These are phyloP conservation scores for Coriaria nepalensis DNA, from an alignment of 306 rosid genomes.

Conservation along the genomic window DNA sequence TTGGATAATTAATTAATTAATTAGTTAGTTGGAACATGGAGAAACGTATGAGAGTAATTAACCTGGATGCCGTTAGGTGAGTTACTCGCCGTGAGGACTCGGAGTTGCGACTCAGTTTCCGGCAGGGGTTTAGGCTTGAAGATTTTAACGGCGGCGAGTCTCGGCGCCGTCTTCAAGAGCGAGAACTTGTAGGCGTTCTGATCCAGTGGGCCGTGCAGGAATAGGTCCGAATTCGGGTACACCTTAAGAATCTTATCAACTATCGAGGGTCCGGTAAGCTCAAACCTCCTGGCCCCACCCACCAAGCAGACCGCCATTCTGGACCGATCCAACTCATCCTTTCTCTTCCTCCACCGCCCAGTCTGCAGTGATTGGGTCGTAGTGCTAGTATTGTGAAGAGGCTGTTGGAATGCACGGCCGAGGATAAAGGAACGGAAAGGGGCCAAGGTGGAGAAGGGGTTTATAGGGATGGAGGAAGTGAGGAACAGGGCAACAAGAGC, in stretches of 20 bases:
- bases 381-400: neutral
- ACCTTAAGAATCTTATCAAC: conserved; percentile 33
- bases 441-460: conserved; percentile 18
- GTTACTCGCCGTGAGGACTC: conserved; percentile 53
- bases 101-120: conserved; percentile 44
- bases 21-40: too few species aligned
- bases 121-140: conserved; percentile 43
- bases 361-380: conserved; percentile 2
- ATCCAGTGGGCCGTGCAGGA: conserved; percentile 57
- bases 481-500: conserved; percentile 32
- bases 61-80: conserved; percentile 97
- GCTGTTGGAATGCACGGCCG: conserved; percentile 13
- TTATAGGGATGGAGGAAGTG: conserved; percentile 18
- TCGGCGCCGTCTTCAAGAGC: conserved; percentile 44
- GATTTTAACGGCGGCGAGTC: conserved; percentile 43
- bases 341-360: conserved; percentile 7
- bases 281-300: conserved; percentile 92
- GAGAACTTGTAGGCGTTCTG: conserved; percentile 52
- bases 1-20: too few species aligned
- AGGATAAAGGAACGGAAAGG: conserved; percentile 27
- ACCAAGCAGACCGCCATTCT: conserved; percentile 85
- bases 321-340: conserved; percentile 38
- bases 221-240: conserved; percentile 84
- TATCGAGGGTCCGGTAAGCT: conserved; percentile 81
- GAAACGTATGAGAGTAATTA: too few species aligned